Conservation (phyloP, 2,329 filamentous ascomycete genomes). For the Teratosphaeria viscida region DNA sequence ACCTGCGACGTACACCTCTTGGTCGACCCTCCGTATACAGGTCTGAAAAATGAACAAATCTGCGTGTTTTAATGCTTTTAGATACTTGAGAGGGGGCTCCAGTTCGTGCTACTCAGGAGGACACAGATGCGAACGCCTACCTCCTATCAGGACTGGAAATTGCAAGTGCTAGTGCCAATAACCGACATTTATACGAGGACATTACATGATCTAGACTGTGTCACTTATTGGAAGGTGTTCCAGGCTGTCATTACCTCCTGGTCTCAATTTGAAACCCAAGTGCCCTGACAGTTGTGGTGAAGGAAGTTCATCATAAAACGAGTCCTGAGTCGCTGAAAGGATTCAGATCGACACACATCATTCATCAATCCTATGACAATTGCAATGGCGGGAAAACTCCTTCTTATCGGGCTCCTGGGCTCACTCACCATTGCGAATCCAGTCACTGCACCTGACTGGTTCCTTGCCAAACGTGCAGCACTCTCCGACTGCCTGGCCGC, state of each 20-base stretch:
- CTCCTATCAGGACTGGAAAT: neutral
- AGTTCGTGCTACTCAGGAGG: no score
- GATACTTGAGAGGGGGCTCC: no score
- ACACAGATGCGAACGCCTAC: neutral
- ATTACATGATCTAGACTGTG: neutral
- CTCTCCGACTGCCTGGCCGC: neutral
- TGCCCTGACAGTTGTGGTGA: no score
- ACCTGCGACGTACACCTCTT: no score
- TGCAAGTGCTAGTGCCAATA: neutral
- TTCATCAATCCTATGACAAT: neutral
- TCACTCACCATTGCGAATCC: neutral
- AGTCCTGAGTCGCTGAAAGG: neutral
- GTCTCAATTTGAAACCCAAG: neutral
- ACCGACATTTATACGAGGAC: neutral
- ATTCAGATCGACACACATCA: neutral
- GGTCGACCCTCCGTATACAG: no score
- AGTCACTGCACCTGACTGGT: neutral
- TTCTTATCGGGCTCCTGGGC: neutral
- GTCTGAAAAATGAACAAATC: no score
- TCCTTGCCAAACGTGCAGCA: neutral
- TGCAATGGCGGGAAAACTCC: neutral
- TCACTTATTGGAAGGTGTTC: no score
- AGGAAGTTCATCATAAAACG: neutral
- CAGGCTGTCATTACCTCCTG: neutral
- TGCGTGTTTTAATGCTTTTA: no score